Conservation (phyloP, 177 flowering plant genomes). For the Vitis hybrid region DNA sequence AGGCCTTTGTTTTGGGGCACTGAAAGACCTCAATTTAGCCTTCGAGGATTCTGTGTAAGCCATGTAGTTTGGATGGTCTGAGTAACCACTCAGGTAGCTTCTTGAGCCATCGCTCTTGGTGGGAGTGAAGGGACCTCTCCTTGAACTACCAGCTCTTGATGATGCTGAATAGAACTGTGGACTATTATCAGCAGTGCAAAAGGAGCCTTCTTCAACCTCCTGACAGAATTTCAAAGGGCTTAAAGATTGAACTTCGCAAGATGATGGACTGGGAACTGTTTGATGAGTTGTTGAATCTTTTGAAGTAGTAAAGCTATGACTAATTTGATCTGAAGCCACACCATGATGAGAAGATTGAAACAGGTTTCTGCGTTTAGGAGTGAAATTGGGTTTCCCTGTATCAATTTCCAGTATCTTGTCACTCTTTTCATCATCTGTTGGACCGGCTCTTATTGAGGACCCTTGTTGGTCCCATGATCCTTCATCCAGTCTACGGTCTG, state of each 20-base stretch:
- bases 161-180: conserved; percentile 61
- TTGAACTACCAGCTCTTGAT: conserved; percentile 34
- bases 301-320: conserved; percentile 40
- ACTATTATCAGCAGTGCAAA: conserved; percentile 62
- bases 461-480: conserved; percentile 19
- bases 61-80: conserved; percentile 83
- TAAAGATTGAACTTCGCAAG: conserved; percentile 50
- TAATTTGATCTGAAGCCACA: conserved; percentile 22
- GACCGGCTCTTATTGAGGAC: conserved; percentile 6
- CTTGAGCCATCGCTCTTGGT: conserved; percentile 50
- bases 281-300: conserved; percentile 50
- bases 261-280: conserved; percentile 44
- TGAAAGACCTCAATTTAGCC: conserved; percentile 73
- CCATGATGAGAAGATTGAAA: conserved; percentile 28
- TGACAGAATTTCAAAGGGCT: conserved; percentile 30
- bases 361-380: conserved; percentile 36
- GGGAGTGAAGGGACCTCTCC: conserved; percentile 42
- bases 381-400: conserved; percentile 21
- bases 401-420: conserved; percentile 34
- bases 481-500: conserved; percentile 30
- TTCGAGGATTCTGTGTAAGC: conserved; percentile 69
- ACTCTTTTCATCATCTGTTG: conserved; percentile 24
- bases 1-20: conserved; percentile 84
- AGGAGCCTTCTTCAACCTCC: conserved; percentile 41
- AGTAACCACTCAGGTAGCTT: conserved; percentile 55